Percentiles rank a stretch among this genome's conserved stretches.
Evolutionary conservation across 371 early-diverging fungal genomes (phyloP).

Genomic region (Syncephalis fuscata): DNA sequence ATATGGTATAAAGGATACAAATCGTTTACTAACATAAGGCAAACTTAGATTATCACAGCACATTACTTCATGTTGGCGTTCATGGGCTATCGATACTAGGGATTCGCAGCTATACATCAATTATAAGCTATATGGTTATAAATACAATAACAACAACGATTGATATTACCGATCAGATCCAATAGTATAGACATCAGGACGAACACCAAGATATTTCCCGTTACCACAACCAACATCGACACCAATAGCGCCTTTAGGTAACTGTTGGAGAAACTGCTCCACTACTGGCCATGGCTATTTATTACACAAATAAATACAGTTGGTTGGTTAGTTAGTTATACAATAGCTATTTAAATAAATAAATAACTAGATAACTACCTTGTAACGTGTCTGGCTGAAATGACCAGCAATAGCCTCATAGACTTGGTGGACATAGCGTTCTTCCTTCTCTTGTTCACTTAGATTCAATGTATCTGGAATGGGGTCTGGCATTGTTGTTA

Average conservation of each 20-base stretch:
- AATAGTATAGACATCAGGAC: constrained; percentile 44
- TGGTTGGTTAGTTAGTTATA: neutral
- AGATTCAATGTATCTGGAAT: neutral
- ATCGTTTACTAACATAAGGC: constrained; percentile 49
- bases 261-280: constrained; percentile 48
- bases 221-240: constrained; percentile 96
- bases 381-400: constrained; percentile 90
- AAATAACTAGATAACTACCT: constrained; percentile 21
- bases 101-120: constrained; percentile 37
- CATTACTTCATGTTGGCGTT: constrained; percentile 69
- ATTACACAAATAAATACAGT: constrained; percentile 1
- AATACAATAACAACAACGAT: too few species aligned
- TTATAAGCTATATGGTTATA: neutral
- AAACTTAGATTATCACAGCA: constrained; percentile 67
- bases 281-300: constrained; percentile 91
- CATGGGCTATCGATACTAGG: constrained; percentile 53
- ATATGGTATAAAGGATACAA: constrained; percentile 25
- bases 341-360: neutral
- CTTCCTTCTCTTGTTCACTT: constrained; percentile 37
- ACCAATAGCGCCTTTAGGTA: constrained; percentile 55
- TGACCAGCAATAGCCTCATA: constrained; percentile 87
- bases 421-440: constrained; percentile 72
- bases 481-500: neutral
- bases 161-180: constrained; percentile 77
- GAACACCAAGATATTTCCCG: constrained; percentile 90